phyloP scores from a whole-genome alignment of 2,329 filamentous ascomycete species.

The Trematosphaeria pertusa region DNA sequence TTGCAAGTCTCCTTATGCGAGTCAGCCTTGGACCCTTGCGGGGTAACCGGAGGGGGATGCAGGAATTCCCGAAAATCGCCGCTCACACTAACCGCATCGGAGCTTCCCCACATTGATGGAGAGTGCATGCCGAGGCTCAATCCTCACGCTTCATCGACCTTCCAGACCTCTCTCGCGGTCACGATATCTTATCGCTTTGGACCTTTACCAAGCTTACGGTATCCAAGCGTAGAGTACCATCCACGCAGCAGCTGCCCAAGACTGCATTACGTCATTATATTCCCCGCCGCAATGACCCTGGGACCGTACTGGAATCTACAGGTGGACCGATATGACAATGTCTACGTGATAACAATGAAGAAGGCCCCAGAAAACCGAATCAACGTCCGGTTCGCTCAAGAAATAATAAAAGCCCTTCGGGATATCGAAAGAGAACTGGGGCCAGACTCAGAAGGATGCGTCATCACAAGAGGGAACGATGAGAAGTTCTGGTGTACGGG shows the following conservation, averaged over 20 bases:
- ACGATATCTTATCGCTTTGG: no score
- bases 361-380: conserved; percentile 63
- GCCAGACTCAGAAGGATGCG: conserved; percentile 57
- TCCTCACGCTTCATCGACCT: no score
- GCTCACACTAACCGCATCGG: not conserved
- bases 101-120: conserved; percentile 32
- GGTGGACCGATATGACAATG: conserved; percentile 55
- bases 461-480: conserved; percentile 61
- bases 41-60: not conserved
- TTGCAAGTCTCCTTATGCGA: not conserved
- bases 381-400: conserved; percentile 59
- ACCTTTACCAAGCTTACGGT: no score
- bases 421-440: conserved; percentile 57
- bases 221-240: not conserved
- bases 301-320: conserved; percentile 52
- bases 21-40: not conserved
- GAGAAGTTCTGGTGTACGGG: conserved; percentile 61
- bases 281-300: conserved; percentile 24
- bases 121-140: conserved; percentile 25
- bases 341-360: conserved; percentile 62
- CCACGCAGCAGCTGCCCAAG: not conserved
- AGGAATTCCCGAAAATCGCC: conserved; percentile 21
- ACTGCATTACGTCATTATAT: not conserved
- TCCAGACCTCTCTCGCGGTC: no score
- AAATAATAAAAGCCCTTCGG: conserved; percentile 59